Conservation (phyloP, 768 basidiomycete genomes). For the Naematelia aurantialba region DNA sequence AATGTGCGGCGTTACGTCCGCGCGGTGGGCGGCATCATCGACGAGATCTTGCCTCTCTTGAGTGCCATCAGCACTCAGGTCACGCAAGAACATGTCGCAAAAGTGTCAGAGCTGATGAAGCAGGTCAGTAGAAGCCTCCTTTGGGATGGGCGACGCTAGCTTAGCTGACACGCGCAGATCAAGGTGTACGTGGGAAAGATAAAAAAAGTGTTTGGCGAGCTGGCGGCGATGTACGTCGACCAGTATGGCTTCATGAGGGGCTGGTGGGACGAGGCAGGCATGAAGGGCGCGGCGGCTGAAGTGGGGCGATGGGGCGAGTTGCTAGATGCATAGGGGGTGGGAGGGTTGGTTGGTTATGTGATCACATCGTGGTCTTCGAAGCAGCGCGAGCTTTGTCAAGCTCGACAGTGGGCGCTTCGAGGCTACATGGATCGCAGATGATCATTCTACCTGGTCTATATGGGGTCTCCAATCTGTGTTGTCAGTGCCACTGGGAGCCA, state of each 20-base stretch:
- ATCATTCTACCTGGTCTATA: too few species aligned
- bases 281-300: conserved; percentile 36
- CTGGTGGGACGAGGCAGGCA: conserved; percentile 35
- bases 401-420: too few species aligned
- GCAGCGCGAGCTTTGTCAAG: too few species aligned
- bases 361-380: too few species aligned
- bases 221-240: conserved; percentile 38
- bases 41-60: conserved; percentile 10
- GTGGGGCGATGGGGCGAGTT: conserved; percentile 39
- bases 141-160: neutral
- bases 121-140: conserved; percentile 9
- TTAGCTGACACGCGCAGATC: neutral
- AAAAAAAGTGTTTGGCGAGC: conserved; percentile 42
- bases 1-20: conserved; percentile 17
- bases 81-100: conserved; percentile 8
- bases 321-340: conserved; percentile 18
- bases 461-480: too few species aligned
- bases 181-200: conserved; percentile 32
- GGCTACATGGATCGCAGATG: too few species aligned
- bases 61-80: conserved; percentile 9
- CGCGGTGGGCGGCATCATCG: conserved; percentile 19
- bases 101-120: conserved; percentile 17
- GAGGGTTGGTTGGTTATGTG: neutral
- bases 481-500: too few species aligned
- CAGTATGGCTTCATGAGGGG: conserved; percentile 34